Base-by-base conservation (phyloP, 2,329 filamentous ascomycete genomes). In the Trichoderma brevicompactum region DNA sequence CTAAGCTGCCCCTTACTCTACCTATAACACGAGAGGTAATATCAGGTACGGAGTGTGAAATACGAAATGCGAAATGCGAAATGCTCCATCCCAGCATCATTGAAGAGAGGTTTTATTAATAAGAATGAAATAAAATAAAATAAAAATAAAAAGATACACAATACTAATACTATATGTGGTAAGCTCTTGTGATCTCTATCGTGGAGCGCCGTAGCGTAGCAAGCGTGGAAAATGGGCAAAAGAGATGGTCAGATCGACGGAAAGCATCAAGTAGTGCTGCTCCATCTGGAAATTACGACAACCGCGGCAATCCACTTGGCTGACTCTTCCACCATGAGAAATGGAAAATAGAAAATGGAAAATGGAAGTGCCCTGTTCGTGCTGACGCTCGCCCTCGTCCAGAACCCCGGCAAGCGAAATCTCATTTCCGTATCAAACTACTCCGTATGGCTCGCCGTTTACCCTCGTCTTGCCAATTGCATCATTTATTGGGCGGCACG, bases 1-100 rank as follows among this genome's bases (percentile, higher is more conserved):
- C 59, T 62, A 62, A 62, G 59, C 59, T 34, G n/a, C 38, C 59
- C 59, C 59, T 41, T 36, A 52, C 49, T 40, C n/a, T 17, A 19
- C 23, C 53, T 60, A 34, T 40, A 41, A 60, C 19, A 41, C n/a
- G 5, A n/a, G 5, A n/a, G 36, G 56, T 7, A 60, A 41, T 23
- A 54, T 23, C 17, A 19, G 36, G 8, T 38, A 23, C 28, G 41
- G 38, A 56, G 53, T 34, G 23, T 23, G 23, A 28, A 28, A 28
- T 28, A 5, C 23, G 23, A 28, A 28, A 28, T 28, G 23, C 23
- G 23, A 28, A 28, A 28, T 28, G 23, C 23, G 23, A 28, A 28
- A 28, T 2, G 23, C 23, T 28, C 23, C 23, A 5, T 28, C 23
- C 23, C 23, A 28, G 23, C 23, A 28, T 28, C 23, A 28, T 28